Conservation (phyloP, 257 asterid genomes). For the Solanum virginianum region DNA sequence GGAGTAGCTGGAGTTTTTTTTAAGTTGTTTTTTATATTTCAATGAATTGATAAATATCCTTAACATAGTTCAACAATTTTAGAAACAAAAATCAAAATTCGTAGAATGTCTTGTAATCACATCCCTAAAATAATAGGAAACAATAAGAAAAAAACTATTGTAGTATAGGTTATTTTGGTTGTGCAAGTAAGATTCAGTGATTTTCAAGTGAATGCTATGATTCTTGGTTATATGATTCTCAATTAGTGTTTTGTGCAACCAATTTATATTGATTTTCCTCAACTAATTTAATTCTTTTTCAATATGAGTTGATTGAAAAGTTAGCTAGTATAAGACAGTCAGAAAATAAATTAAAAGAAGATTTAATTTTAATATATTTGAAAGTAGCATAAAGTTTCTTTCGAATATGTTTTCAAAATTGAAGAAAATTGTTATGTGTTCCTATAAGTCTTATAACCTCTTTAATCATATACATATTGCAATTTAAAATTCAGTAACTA, state of each 20-base stretch:
- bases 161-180: background rate
- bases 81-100: background rate
- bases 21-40: too few relatives aligned
- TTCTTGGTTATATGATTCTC: background rate
- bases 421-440: background rate
- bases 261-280: background rate
- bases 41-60: background rate
- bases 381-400: background rate
- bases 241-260: background rate
- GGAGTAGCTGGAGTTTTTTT: too few relatives aligned
- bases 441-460: background rate
- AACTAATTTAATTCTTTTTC: background rate
- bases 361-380: background rate
- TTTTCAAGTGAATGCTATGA: background rate
- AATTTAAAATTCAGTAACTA: too few relatives aligned
- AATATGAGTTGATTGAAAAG: background rate
- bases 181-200: background rate
- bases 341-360: background rate
- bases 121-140: background rate
- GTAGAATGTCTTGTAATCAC: background rate
- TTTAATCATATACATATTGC: too few relatives aligned
- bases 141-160: background rate
- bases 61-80: background rate
- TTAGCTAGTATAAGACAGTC: background rate
- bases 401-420: background rate